These are phyloP conservation scores for Golubevia sp. DNA, from an alignment of 1,284 basidiomycete genomes.

Conservation along the genomic window DNA sequence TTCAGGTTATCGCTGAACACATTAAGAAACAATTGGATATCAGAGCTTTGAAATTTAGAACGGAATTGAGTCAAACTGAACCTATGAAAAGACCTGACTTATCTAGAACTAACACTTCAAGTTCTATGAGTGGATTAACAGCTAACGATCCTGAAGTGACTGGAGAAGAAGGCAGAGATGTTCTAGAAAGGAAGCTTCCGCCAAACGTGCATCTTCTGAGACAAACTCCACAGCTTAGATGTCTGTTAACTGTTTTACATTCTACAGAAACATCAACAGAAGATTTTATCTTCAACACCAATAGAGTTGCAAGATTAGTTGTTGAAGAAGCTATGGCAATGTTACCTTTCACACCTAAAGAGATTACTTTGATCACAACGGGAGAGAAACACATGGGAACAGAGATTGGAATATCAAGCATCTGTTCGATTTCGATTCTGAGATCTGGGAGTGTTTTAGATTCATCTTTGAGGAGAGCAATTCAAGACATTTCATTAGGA, in stretches of 20 bases:
- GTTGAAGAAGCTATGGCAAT: conserved; percentile 82
- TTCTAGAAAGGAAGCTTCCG: conserved; percentile 31
- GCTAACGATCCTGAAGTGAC: too few relatives aligned
- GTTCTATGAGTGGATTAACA: too few relatives aligned
- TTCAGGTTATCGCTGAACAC: conserved; percentile 90
- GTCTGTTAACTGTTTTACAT: conserved; percentile 75
- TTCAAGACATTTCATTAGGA: conserved; percentile 84
- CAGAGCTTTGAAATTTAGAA: conserved; percentile 75
- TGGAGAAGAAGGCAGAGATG: too few relatives aligned
- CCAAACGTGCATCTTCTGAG: conserved; percentile 73
- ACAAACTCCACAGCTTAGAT: conserved; percentile 77
- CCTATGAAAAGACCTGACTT: conserved; percentile 19
- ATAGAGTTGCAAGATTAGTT: conserved; percentile 81
- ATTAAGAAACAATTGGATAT: conserved; percentile 81
- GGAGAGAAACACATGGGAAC: conserved; percentile 64
- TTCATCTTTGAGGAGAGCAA: conserved; percentile 83
- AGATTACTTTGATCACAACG: conserved; percentile 63
- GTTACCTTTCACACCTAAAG: conserved; percentile 73
- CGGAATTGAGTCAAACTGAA: conserved; percentile 68
- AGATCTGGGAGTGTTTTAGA: conserved; percentile 89
- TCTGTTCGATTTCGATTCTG: conserved; percentile 83
- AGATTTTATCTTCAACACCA: conserved; percentile 87
- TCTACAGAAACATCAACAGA: conserved; percentile 73
- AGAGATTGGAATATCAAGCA: conserved; percentile 70
- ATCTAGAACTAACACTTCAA: too few relatives aligned